A percentile compares a stretch with the other conserved stretches of the same genome.
Evolutionary conservation across 1,139 yeast species (phyloP).

Genomic region (Blastobotrys indianensis): DNA sequence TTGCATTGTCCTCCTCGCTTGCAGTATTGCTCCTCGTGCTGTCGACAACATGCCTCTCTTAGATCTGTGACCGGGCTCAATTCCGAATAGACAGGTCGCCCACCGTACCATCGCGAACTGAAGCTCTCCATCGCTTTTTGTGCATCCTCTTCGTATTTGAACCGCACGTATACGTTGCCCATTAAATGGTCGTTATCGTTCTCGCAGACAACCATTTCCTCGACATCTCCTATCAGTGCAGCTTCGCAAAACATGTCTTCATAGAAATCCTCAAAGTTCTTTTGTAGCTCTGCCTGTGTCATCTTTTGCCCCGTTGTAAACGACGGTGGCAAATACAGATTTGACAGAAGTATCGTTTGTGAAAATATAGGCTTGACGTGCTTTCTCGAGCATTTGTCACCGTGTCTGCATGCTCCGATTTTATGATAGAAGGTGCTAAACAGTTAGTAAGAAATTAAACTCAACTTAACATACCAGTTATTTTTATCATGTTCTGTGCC

Average conservation of each 20-base stretch:
- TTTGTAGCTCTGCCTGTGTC: constrained; percentile 41
- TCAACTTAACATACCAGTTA: constrained; percentile 35
- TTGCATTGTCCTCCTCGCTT: constrained; percentile 78
- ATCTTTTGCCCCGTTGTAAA: constrained; percentile 24
- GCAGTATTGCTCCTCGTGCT: constrained; percentile 59
- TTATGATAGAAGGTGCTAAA: constrained; percentile 58
- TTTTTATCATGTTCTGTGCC: constrained; percentile 42
- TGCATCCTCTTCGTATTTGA: constrained; percentile 52
- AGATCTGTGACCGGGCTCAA: constrained; percentile 70
- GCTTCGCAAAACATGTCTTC: constrained; percentile 70
- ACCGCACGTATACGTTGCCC: constrained; percentile 79
- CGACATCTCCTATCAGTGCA: constrained; percentile 54
- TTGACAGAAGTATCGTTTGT: constrained; percentile 59
- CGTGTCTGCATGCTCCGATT: constrained; percentile 93
- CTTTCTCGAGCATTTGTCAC: constrained; percentile 75
- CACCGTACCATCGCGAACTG: constrained; percentile 78
- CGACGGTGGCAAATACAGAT: constrained; percentile 54
- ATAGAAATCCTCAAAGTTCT: constrained; percentile 58
- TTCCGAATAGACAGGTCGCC: constrained; percentile 75
- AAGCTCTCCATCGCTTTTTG: constrained; percentile 52
- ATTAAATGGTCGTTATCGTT: constrained; percentile 74
- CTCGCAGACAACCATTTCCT: constrained; percentile 69
- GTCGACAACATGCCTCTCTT: constrained; percentile 69
- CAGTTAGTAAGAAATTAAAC: constrained; percentile 13
- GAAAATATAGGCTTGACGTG: constrained; percentile 71